Conservation (phyloP, 2,329 filamentous ascomycete species). For the Didymella keratinophila region DNA sequence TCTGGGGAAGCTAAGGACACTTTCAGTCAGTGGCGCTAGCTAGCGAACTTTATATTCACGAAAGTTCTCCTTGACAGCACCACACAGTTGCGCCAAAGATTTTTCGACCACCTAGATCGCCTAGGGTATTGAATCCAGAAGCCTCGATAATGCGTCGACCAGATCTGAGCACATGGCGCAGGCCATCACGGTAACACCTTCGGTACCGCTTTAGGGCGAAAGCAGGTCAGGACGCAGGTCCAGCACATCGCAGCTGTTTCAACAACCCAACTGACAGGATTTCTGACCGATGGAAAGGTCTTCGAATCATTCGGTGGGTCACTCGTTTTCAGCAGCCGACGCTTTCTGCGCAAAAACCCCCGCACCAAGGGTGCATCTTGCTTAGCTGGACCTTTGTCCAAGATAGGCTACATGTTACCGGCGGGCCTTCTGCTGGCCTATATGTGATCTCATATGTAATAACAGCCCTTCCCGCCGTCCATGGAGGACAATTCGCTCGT, state of each 20-base stretch:
- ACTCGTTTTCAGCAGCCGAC: conserved; percentile 3
- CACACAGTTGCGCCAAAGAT: conserved; percentile 6
- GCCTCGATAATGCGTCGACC: conserved; percentile 8
- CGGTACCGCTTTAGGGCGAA: neutral
- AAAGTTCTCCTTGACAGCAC: conserved; percentile 17
- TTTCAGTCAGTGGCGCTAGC: conserved; percentile 8
- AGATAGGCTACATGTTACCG: neutral
- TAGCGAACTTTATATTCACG: conserved; percentile 7
- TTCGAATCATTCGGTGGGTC: conserved; percentile 10
- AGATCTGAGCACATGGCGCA: neutral
- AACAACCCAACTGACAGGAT: neutral
- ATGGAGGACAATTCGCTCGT: conserved; percentile 5
- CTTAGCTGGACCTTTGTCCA: neutral
- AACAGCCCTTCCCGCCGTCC: conserved; percentile 2
- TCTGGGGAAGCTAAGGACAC: conserved; percentile 2
- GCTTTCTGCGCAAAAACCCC: conserved; percentile 13
- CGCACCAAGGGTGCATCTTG: conserved; percentile 15
- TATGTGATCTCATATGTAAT: conserved; percentile 18
- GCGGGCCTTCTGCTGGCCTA: neutral
- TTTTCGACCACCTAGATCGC: conserved; percentile 7
- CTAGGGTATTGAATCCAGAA: conserved; percentile 13
- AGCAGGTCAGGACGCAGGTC: neutral
- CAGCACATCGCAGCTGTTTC: neutral
- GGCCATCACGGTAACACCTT: neutral
- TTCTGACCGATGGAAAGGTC: neutral